Conservation (phyloP, 306 rosid genomes). For the Vigna hirtella region DNA sequence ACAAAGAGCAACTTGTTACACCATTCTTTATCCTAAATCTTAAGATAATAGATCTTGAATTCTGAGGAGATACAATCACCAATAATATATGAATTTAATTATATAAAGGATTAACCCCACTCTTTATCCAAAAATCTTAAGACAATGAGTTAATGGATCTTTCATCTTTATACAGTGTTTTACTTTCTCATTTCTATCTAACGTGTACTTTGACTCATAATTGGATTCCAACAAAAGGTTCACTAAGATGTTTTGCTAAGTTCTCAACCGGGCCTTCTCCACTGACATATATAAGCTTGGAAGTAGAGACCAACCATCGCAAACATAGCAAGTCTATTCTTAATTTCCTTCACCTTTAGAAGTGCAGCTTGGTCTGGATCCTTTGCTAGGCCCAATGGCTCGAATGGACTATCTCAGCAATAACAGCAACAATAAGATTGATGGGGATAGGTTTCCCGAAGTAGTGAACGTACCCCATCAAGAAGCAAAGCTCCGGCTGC, state of each 20-base stretch:
- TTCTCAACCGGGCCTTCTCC: constrained; percentile 95
- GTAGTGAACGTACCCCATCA: constrained; percentile 88
- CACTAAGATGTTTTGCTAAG: constrained; percentile 87
- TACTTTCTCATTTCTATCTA: too few relatives aligned
- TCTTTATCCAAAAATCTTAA: too few relatives aligned
- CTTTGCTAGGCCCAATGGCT: constrained; percentile 76
- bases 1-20: constrained; percentile 83
- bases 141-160: too few relatives aligned
- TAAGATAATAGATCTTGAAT: too few relatives aligned
- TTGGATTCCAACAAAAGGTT: constrained; percentile 59
- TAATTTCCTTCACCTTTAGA: constrained; percentile 86
- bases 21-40: fast-evolving
- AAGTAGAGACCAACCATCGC: constrained; percentile 84
- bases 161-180: too few relatives aligned
- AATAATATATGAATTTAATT: too few relatives aligned
- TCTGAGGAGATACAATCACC: too few relatives aligned
- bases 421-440: constrained; percentile 67
- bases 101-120: too few relatives aligned
- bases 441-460: constrained; percentile 87
- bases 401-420: constrained; percentile 85
- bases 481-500: constrained; percentile 79
- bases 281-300: constrained; percentile 74
- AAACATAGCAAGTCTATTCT: constrained; percentile 89
- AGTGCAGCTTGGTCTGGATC: constrained; percentile 90
- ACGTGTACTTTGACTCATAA: too few relatives aligned